These are phyloP conservation scores for Luvunga scandens DNA, from an alignment of 345 rosid genomes.

Conservation along the genomic window DNA sequence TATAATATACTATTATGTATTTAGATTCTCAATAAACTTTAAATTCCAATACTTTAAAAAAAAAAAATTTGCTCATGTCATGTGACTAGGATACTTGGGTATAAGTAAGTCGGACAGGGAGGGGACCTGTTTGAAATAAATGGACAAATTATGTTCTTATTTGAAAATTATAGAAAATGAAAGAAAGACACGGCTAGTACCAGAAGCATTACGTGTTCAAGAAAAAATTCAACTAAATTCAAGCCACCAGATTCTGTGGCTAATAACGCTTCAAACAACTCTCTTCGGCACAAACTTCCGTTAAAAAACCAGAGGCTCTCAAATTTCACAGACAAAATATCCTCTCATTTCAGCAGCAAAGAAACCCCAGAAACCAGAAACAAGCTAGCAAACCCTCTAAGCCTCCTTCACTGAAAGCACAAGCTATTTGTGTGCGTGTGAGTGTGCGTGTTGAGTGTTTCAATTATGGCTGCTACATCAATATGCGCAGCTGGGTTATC, in stretches of 20 bases:
- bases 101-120: too few species aligned
- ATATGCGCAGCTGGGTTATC: slow-evolving; percentile 45
- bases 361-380: neutral
- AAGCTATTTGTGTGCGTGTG: too few species aligned
- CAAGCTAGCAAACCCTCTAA: neutral
- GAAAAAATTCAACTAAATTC: slow-evolving; percentile 18
- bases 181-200: neutral
- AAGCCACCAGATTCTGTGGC: slow-evolving; percentile 47
- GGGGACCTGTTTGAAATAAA: neutral
- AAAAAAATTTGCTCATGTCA: neutral
- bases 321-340: slow-evolving; percentile 4
- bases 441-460: neutral
- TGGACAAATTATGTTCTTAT: too few species aligned
- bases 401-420: neutral
- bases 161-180: too few species aligned
- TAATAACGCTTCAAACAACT: slow-evolving; percentile 18
- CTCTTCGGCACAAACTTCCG: slow-evolving; percentile 18
- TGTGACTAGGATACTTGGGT: neutral
- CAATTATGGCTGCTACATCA: slow-evolving; percentile 45
- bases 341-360: neutral
- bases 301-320: slow-evolving; percentile 29
- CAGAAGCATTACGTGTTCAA: slow-evolving; percentile 25
- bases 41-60: too few species aligned
- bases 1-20: too few species aligned
- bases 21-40: too few species aligned